These are phyloP conservation scores for Clarireedia paspali DNA, from an alignment of 2,329 filamentous ascomycete species.

Conservation along the genomic window DNA sequence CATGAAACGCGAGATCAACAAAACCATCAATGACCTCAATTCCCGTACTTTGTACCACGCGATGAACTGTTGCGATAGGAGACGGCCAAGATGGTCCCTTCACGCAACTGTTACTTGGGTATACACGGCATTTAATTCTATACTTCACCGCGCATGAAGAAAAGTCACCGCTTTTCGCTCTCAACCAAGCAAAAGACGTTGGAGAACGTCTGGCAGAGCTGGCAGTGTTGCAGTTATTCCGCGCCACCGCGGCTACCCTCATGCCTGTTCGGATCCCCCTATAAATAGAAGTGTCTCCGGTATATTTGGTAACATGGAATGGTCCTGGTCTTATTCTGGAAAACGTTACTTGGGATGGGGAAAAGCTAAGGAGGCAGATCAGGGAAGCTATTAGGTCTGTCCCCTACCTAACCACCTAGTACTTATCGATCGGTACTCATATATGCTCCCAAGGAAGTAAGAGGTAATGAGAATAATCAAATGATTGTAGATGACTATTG, in stretches of 20 bases:
- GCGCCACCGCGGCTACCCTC: slow-evolving; percentile 1
- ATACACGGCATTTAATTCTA: neutral
- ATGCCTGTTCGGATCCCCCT: neutral
- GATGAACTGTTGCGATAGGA: neutral
- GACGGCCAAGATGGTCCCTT: too few relatives aligned
- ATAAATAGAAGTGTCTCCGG: neutral
- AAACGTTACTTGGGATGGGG: neutral
- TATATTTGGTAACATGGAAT: neutral
- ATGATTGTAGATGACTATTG: too few relatives aligned
- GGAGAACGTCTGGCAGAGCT: neutral
- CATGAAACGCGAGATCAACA: slow-evolving; percentile 1
- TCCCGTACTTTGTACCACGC: neutral
- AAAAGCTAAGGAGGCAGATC: neutral
- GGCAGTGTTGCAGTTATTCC: neutral
- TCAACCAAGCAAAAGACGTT: slow-evolving; percentile 3
- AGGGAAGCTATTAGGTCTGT: neutral
- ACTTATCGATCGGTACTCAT: too few relatives aligned
- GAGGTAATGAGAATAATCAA: too few relatives aligned
- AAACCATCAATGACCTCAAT: neutral
- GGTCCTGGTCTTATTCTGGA: neutral
- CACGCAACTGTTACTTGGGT: too few relatives aligned
- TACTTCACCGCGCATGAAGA: neutral
- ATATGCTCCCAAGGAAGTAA: too few relatives aligned
- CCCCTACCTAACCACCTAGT: too few relatives aligned
- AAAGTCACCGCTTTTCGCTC: neutral